phyloP scores from a whole-genome alignment of 2,329 filamentous ascomycete species.

The Ophiocordyceps camponoti-rufipedis region DNA sequence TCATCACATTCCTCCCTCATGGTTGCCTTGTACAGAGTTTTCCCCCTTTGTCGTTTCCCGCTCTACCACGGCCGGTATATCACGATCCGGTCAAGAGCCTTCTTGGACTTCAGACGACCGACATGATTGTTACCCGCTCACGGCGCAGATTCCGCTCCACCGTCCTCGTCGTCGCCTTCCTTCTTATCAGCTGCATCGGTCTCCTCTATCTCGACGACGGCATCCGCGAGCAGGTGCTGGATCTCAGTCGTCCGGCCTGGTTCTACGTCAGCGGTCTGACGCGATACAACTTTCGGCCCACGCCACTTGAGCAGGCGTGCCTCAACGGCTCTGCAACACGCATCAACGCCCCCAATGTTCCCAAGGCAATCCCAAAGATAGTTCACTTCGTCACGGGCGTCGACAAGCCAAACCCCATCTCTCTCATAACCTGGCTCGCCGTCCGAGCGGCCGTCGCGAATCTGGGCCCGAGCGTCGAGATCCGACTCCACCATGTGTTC shows the following conservation, averaged over 20 bases:
- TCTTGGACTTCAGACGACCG: no score
- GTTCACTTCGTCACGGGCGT: conserved; percentile 1
- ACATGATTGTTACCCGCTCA: neutral
- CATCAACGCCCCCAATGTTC: neutral
- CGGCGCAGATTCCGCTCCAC: neutral
- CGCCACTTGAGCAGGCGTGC: neutral
- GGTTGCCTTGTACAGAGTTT: no score
- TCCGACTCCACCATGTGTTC: conserved; percentile 1
- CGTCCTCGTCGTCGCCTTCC: neutral
- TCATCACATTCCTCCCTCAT: no score
- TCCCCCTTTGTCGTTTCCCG: no score
- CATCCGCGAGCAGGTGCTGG: neutral
- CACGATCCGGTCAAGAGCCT: no score
- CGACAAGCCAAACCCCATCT: neutral
- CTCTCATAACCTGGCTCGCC: neutral
- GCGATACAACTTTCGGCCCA: neutral
- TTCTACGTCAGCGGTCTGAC: conserved; percentile 1
- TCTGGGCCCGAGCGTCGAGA: neutral
- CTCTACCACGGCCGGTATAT: no score
- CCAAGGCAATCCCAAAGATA: neutral
- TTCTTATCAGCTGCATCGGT: neutral
- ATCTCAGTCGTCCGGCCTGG: neutral
- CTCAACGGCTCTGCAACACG: neutral
- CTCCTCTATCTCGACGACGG: neutral
- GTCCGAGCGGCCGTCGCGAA: neutral